Evolutionary conservation across 352 stramenopile genomes (phyloP).

Genomic region (Pythium insidiosum): DNA sequence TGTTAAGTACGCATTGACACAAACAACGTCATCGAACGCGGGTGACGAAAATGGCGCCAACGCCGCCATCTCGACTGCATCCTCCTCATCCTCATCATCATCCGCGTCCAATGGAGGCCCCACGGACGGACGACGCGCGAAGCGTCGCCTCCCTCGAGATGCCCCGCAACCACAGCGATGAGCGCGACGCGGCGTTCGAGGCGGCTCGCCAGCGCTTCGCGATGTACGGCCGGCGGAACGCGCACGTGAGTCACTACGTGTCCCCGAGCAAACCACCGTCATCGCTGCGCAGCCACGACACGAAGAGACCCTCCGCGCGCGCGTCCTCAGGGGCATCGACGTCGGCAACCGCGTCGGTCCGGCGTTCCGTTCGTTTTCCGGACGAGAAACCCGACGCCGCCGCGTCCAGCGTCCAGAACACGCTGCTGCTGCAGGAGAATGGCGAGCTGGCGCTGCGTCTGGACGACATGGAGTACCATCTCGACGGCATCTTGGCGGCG

Average conservation of each 20-base stretch:
- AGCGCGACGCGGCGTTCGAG: conserved; percentile 18
- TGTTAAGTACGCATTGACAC: no score
- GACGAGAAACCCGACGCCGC: conserved; percentile 1
- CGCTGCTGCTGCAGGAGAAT: conserved; percentile 55
- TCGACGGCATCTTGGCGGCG: conserved; percentile 35
- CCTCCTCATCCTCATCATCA: no score
- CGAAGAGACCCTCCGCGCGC: conserved; percentile 1
- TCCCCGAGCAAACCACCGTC: conserved; percentile 7
- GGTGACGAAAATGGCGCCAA: conserved; percentile 10
- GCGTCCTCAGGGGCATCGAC: background rate
- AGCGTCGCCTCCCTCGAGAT: no score
- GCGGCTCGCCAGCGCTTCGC: conserved; percentile 33
- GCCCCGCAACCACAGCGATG: no score
- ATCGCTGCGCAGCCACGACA: background rate
- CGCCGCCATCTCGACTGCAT: conserved; percentile 6
- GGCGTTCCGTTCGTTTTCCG: background rate
- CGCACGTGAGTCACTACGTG: conserved; percentile 29
- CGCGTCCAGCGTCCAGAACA: conserved; percentile 16
- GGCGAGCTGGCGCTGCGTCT: conserved; percentile 34
- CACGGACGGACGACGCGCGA: no score
- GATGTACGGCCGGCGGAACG: conserved; percentile 37
- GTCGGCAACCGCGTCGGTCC: background rate
- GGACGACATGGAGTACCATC: conserved; percentile 50
- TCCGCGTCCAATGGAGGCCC: no score
- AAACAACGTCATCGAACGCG: no score